Evolutionary conservation across 139 green algal species (phyloP).

Genomic region (Klebsormidium nitens): DNA sequence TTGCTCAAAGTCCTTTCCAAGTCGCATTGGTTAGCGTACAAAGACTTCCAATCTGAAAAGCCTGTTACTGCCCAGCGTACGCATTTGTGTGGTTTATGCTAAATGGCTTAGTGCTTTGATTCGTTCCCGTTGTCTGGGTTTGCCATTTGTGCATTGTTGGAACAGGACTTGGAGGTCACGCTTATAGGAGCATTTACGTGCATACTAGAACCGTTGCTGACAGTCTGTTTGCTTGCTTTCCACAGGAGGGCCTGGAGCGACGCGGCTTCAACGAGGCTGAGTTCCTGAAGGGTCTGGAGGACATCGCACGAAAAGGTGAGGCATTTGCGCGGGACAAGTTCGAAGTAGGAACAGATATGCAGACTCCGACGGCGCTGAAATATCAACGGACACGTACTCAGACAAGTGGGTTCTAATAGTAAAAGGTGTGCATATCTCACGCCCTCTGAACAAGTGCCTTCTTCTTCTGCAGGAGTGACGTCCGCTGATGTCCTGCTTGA

Average conservation of each 20-base stretch:
- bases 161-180: not conserved
- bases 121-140: not conserved
- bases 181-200: not conserved
- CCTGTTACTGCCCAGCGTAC: not conserved
- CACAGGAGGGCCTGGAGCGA: constrained; percentile 64
- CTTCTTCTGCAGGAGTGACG: constrained; percentile 13
- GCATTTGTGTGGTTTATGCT: not conserved
- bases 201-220: not conserved
- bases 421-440: not conserved
- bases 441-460: not conserved
- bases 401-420: not conserved
- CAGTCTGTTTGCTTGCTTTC: not conserved
- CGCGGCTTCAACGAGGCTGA: constrained; percentile 70
- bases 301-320: constrained; percentile 47
- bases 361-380: too few species aligned
- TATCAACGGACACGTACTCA: not conserved
- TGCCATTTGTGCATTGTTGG: not conserved
- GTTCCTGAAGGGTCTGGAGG: constrained; percentile 73
- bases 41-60: not conserved
- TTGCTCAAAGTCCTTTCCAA: too few species aligned
- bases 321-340: not conserved
- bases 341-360: not conserved
- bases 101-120: not conserved
- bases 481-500: constrained; percentile 28
- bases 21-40: too few species aligned